Evolutionary conservation across 2,329 filamentous ascomycete genomes (phyloP), one percentile per base, ranked within the genome.

Genomic region (Talaromyces rugulosus): DNA sequence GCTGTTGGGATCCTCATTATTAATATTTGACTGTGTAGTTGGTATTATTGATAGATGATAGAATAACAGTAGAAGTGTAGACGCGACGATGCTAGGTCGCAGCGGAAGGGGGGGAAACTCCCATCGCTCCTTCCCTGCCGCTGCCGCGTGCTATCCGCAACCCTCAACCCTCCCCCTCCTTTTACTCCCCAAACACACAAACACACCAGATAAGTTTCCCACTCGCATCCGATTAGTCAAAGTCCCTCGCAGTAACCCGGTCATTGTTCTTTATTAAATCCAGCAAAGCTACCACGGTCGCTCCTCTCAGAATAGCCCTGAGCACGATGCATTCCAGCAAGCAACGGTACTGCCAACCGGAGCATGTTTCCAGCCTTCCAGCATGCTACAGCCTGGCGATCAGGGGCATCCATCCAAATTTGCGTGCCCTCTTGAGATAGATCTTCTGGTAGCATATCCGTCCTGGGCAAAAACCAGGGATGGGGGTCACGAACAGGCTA

Each of bases 381-480:
- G 18, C 55, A 56, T 56, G 16, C 34, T 56, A 40, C 23, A 27
- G 12, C 27, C 9, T 16, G 23, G 33, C 36, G 33, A 16, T 56
- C 42, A 61, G 42, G 50, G 40, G 23, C 59, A 56, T 42, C 53
- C 18, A 61, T 51, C 3, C 44, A 28, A 51, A 14, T 40, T 33
- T 8, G 42, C 14, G 9, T 34, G 31, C 52, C 58, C 12, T 56
- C 28, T 53, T 30, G 16, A 56, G 34, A 52, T 30, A 58, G 61
- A 62, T 62, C 61, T 47, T 27, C 61, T n/a, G 34, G 8, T 34
- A 53, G 8, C 4, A 27, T 36, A 12, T 51, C 44, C 33, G 44
- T 30, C 31, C n/a, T 42, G 33, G 56, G 56, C 52, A 59, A 33
- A 18, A 5, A 16, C 14, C 5, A 50, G 31, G 27, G 47, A n/a